These are phyloP conservation scores for Rubia tinctorum DNA, from an alignment of 305 asterid species.

Conservation along the genomic window DNA sequence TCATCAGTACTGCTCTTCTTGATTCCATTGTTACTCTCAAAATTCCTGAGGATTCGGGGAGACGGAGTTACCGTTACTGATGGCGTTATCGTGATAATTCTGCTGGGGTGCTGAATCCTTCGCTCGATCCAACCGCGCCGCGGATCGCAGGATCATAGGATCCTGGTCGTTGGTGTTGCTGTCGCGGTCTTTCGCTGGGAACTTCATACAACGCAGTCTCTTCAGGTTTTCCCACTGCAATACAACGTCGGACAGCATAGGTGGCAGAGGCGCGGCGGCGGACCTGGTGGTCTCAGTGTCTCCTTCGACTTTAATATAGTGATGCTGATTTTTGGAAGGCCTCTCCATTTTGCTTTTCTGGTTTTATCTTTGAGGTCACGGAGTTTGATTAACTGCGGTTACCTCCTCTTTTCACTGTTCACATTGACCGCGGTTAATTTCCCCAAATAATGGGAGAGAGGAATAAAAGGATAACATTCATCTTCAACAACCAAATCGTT, in stretches of 20 bases:
- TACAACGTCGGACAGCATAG: slow-evolving; percentile 52
- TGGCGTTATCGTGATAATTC: slow-evolving; percentile 14
- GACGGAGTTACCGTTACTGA: slow-evolving; percentile 59
- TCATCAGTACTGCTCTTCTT: slow-evolving; percentile 25
- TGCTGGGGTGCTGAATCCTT: slow-evolving; percentile 36
- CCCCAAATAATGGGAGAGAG: background rate
- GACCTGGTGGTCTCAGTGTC: too few relatives aligned
- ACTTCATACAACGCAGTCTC: slow-evolving; percentile 80
- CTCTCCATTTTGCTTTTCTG: slow-evolving; percentile 48
- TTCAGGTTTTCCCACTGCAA: slow-evolving; percentile 91
- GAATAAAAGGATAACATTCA: too few relatives aligned
- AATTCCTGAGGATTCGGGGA: slow-evolving; percentile 73
- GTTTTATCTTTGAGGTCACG: slow-evolving; percentile 14
- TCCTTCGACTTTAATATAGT: background rate
- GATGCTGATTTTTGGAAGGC: slow-evolving; percentile 20
- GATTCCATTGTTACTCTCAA: slow-evolving; percentile 28
- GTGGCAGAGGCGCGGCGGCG: slow-evolving; percentile 49
- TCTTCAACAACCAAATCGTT: too few relatives aligned
- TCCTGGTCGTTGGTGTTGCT: slow-evolving; percentile 14
- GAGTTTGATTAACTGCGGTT: too few relatives aligned
- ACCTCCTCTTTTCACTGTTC: slow-evolving; percentile 3
- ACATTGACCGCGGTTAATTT: slow-evolving; percentile 15
- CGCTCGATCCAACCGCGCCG: slow-evolving; percentile 54
- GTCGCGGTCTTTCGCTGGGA: slow-evolving; percentile 45
- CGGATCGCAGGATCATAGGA: slow-evolving; percentile 27